phyloP scores from a whole-genome alignment of 2,329 filamentous ascomycete species.

The Trichoderma hamatum region DNA sequence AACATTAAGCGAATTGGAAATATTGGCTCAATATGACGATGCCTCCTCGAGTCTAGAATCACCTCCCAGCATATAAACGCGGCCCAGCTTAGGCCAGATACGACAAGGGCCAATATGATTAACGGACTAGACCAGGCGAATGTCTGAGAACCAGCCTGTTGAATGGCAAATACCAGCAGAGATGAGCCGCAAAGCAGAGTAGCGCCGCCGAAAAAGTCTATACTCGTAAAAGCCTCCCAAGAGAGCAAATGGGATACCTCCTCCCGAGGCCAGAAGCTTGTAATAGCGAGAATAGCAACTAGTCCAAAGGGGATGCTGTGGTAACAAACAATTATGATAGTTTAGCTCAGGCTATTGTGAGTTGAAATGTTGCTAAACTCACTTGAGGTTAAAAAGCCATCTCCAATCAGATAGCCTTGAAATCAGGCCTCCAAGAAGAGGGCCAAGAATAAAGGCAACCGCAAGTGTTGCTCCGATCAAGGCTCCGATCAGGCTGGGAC shows the following conservation, averaged over 20 bases:
- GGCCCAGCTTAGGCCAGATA: slow-evolving; percentile 53
- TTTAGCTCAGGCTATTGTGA: background rate
- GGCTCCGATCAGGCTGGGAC: slow-evolving; percentile 57
- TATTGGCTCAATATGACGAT: slow-evolving; percentile 54
- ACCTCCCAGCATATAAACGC: slow-evolving; percentile 57
- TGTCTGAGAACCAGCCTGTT: slow-evolving; percentile 58
- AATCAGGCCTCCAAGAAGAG: slow-evolving; percentile 60
- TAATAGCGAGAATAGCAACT: slow-evolving; percentile 50
- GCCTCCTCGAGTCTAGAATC: slow-evolving; percentile 44
- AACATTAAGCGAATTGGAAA: slow-evolving; percentile 55
- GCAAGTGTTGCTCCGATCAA: slow-evolving; percentile 60
- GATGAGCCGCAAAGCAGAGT: slow-evolving; percentile 56
- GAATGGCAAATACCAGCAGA: slow-evolving; percentile 58
- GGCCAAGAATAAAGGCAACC: slow-evolving; percentile 60
- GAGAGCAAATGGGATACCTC: slow-evolving; percentile 43
- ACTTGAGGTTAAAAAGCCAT: slow-evolving; percentile 67
- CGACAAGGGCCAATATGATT: slow-evolving; percentile 53
- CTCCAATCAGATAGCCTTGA: slow-evolving; percentile 58
- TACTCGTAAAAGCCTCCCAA: slow-evolving; percentile 48
- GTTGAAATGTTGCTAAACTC: slow-evolving; percentile 30
- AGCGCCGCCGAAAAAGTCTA: slow-evolving; percentile 57
- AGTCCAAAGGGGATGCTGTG: slow-evolving; percentile 55
- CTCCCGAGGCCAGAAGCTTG: slow-evolving; percentile 50
- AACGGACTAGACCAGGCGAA: slow-evolving; percentile 55
- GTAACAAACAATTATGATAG: slow-evolving; percentile 20